These are phyloP conservation scores for Sugiyamaella novakii DNA, from an alignment of 1,139 yeast genomes.

Conservation along the genomic window DNA sequence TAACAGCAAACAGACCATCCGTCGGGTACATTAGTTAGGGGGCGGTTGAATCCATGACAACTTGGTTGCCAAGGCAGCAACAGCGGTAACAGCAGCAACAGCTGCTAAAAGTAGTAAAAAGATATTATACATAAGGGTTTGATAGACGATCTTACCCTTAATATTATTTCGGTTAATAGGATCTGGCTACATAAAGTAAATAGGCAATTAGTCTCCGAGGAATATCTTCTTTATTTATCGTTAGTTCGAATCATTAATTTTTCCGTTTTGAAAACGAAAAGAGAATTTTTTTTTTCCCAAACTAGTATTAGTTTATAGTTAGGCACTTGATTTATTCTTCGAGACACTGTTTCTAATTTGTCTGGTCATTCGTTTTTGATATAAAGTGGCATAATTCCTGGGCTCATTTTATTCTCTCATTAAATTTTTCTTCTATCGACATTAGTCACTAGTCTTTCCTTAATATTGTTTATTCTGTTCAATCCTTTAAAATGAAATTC, in stretches of 20 bases:
- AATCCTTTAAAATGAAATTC: slow-evolving; percentile 8
- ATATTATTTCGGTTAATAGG: neutral
- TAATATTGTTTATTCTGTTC: neutral
- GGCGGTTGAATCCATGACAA: no score
- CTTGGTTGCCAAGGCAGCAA: neutral
- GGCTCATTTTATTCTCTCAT: neutral
- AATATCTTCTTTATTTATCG: no score
- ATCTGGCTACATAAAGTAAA: neutral
- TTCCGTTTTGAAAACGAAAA: no score
- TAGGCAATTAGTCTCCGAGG: neutral
- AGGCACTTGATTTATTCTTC: neutral
- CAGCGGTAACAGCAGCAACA: no score
- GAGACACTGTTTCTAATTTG: neutral
- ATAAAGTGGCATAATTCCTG: no score
- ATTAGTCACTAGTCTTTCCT: neutral
- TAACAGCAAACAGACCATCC: no score
- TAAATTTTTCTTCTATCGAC: neutral
- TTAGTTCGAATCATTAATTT: no score
- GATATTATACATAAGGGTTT: neutral
- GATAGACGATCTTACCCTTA: neutral
- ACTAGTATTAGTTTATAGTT: neutral
- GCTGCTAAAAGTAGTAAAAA: neutral
- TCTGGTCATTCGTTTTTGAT: neutral
- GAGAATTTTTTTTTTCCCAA: neutral
- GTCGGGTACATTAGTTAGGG: no score